These are phyloP conservation scores for Astrocystis sublimbata DNA, from an alignment of 495 filamentous ascomycete species.

Conservation along the genomic window DNA sequence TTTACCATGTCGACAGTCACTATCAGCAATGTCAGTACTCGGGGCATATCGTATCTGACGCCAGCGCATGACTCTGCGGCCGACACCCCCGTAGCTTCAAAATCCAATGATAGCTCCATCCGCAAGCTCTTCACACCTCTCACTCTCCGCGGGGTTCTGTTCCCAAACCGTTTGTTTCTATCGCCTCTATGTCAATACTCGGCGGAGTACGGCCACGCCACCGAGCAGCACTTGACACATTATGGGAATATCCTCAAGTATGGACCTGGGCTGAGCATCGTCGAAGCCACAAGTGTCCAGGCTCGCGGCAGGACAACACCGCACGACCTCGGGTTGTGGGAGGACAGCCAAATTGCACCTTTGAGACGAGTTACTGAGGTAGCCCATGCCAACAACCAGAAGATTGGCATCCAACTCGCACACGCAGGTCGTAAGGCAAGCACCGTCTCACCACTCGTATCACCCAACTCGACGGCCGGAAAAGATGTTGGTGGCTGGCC, in stretches of 20 bases:
- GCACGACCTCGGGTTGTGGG: slow-evolving; percentile 71
- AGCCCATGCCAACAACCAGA: slow-evolving; percentile 65
- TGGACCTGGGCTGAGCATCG: slow-evolving; percentile 65
- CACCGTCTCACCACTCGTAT: slow-evolving; percentile 66
- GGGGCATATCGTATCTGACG: slow-evolving; percentile 67
- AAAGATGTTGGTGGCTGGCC: slow-evolving; percentile 64
- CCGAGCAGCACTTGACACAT: slow-evolving; percentile 61
- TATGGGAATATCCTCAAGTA: slow-evolving; percentile 59
- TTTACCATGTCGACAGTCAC: not conserved
- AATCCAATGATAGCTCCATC: slow-evolving; percentile 54
- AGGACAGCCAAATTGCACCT: slow-evolving; percentile 66
- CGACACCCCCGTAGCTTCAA: slow-evolving; percentile 58
- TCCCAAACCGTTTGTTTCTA: slow-evolving; percentile 64
- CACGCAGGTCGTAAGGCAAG: slow-evolving; percentile 77
- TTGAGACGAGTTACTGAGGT: slow-evolving; percentile 64
- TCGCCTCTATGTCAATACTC: slow-evolving; percentile 71
- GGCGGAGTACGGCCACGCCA: slow-evolving; percentile 62
- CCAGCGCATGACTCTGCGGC: slow-evolving; percentile 64
- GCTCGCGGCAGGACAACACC: slow-evolving; percentile 75
- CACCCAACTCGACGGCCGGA: slow-evolving; percentile 47
- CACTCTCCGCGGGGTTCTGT: slow-evolving; percentile 57
- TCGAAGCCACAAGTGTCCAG: slow-evolving; percentile 71
- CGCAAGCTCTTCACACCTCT: slow-evolving; percentile 72
- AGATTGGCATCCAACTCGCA: slow-evolving; percentile 71
- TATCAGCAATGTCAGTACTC: slow-evolving; percentile 45